Percentiles rank a stretch among this genome's conserved stretches.
phyloP scores from a whole-genome alignment of 163 green algal genomes.

The Coccomyxa subellipsoidea region DNA sequence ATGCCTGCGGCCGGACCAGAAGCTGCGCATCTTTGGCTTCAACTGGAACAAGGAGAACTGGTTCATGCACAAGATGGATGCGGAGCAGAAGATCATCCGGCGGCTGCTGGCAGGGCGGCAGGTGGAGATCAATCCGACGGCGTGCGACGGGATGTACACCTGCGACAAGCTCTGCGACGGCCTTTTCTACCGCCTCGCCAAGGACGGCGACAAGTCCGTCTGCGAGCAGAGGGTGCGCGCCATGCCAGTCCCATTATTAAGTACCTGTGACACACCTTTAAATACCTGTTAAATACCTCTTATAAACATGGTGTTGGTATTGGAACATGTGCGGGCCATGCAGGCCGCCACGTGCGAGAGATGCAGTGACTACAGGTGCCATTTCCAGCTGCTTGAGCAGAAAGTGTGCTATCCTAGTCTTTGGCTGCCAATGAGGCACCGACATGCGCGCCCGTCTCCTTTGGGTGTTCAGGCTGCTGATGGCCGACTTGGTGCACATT shows the following conservation, averaged over 20 bases:
- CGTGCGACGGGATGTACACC: conserved; percentile 11
- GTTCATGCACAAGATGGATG: conserved; percentile 15
- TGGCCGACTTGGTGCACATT: too few species aligned
- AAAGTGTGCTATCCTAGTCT: too few species aligned
- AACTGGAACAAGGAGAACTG: conserved; percentile 5
- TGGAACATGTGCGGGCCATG: too few species aligned
- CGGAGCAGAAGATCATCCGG: conserved; percentile 3
- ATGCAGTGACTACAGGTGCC: too few species aligned
- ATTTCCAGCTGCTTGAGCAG: too few species aligned
- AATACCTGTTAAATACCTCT: too few species aligned
- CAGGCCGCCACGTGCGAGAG: too few species aligned
- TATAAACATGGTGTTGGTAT: too few species aligned
- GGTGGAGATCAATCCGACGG: neutral
- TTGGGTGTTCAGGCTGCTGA: too few species aligned
- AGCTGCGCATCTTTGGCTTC: conserved; percentile 5
- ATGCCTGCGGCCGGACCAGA: neutral
- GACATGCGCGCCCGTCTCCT: too few species aligned
- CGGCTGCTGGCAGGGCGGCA: neutral
- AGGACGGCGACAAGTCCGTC: neutral
- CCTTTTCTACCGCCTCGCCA: neutral
- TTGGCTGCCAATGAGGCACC: too few species aligned
- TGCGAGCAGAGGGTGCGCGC: neutral
- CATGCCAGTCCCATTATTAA: neutral
- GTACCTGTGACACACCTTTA: too few species aligned
- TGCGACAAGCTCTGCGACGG: conserved; percentile 5